Base-by-base conservation (phyloP, 768 basidiomycete species). In the Russula sp. region DNA sequence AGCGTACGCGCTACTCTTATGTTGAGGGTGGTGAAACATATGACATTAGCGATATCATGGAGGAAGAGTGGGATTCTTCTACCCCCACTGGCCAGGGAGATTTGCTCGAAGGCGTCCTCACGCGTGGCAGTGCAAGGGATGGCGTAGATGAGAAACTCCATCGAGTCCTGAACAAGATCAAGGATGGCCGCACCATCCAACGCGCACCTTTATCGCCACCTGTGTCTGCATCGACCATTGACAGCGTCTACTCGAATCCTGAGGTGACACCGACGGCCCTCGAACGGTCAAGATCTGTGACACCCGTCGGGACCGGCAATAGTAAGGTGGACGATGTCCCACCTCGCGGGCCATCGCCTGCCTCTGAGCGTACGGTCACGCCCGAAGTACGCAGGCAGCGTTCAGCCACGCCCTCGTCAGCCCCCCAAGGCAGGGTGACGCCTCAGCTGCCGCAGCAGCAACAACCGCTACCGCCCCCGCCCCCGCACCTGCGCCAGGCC, bases 31-130 rank as follows among this genome's bases (percentile, higher is more conserved):
- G 94, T 2, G 91, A 91, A 75, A 89, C 88, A 0, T 89, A 87
- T 70, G 96, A 98, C 73, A 93, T 98, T 72, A 94, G 91, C 69
- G 89, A 96, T 66, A 87, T 97, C 55, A 82, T 98, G 52, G 93
- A 95, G 71, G 85, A 91, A 73, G 96, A 96, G 68, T 89, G 90
- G 80, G 77, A 83, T 34, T 77, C 77, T 44, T 75, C 73, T 44
- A 47, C 68, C 47, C 70, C 70, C 16, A 52, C 69, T 14, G 73
- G 77, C 35, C 78, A 80, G 70, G 79, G 77, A 45, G 90, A 92
- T 68, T 75, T 92, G 20, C 73, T 93, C 44, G 84, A 88, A 70
- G 84, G 85, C 20, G 84, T 87, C 5, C 77, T 83, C 18, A 82
- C 78, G 31, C 78, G 80, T 34, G 82, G 56, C 11, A 50, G 64